phyloP scores from a whole-genome alignment of 495 filamentous ascomycete species.

The Neurospora pannonica region DNA sequence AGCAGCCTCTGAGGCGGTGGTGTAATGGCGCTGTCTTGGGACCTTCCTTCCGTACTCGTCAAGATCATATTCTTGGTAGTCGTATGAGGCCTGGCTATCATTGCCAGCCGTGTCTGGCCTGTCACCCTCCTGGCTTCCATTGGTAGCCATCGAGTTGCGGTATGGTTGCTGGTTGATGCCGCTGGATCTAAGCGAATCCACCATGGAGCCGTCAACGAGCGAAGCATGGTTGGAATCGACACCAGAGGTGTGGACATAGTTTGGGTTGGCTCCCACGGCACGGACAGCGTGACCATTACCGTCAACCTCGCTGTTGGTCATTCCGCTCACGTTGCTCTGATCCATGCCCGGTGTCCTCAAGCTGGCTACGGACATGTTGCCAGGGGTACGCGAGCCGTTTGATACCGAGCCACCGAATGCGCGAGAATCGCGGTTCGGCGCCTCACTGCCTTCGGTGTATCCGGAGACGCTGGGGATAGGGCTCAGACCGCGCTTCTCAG shows the following conservation, averaged over 20 bases:
- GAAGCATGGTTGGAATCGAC: constrained; percentile 87
- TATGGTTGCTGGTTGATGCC: constrained; percentile 21
- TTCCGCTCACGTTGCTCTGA: constrained; percentile 51
- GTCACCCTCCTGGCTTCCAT: constrained; percentile 22
- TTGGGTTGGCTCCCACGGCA: constrained; percentile 59
- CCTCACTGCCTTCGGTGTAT: constrained; percentile 47
- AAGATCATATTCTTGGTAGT: constrained; percentile 37
- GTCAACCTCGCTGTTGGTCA: constrained; percentile 61
- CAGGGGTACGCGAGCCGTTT: background rate
- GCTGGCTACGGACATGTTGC: constrained; percentile 26
- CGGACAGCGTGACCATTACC: constrained; percentile 58
- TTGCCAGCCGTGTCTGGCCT: constrained; percentile 17
- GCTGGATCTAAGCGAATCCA: constrained; percentile 50
- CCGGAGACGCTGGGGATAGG: constrained; percentile 86
- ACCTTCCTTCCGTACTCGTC: constrained; percentile 47
- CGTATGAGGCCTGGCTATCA: constrained; percentile 21
- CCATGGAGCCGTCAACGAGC: constrained; percentile 71
- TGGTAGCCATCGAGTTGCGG: constrained; percentile 28
- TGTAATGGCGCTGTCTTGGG: constrained; percentile 30
- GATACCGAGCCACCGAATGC: background rate
- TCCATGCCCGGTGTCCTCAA: constrained; percentile 38
- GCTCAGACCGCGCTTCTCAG: constrained; percentile 57
- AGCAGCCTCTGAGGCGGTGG: constrained; percentile 40
- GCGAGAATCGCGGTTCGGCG: constrained; percentile 37
- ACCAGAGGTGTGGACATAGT: constrained; percentile 60